These are phyloP conservation scores for Ustilago shanxiensis DNA, from an alignment of 1,284 basidiomycete species.

Conservation along the genomic window DNA sequence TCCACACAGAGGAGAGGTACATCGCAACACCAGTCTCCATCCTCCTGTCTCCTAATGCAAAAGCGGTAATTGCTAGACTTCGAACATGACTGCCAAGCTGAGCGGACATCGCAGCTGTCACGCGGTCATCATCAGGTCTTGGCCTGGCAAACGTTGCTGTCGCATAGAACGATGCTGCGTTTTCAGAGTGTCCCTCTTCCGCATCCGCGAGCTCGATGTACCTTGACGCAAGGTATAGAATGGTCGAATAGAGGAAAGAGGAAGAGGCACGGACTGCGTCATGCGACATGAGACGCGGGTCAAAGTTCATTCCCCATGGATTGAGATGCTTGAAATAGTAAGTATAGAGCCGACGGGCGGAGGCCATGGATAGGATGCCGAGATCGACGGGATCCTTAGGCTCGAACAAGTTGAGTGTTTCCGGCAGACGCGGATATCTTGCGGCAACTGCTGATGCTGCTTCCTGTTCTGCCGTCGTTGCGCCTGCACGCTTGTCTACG, in stretches of 20 bases:
- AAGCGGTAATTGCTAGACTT: slow-evolving; percentile 38
- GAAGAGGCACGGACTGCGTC: slow-evolving; percentile 45
- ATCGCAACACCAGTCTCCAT: slow-evolving; percentile 52
- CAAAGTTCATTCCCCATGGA: slow-evolving; percentile 53
- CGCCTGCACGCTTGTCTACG: slow-evolving; percentile 38
- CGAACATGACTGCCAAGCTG: slow-evolving; percentile 43
- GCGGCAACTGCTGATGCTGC: slow-evolving; percentile 33
- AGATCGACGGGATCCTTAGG: slow-evolving; percentile 42
- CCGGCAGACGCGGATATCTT: slow-evolving; percentile 39
- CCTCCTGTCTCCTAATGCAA: slow-evolving; percentile 39
- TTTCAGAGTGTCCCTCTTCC: slow-evolving; percentile 9
- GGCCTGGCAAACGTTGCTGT: slow-evolving; percentile 13
- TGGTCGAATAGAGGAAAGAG: slow-evolving; percentile 46
- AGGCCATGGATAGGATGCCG: slow-evolving; percentile 41
- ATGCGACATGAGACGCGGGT: slow-evolving; percentile 41
- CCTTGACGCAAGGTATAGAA: slow-evolving; percentile 44
- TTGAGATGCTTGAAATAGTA: slow-evolving; percentile 51
- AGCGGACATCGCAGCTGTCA: slow-evolving; percentile 31
- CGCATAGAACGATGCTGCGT: slow-evolving; percentile 11
- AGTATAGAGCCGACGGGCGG: slow-evolving; percentile 35
- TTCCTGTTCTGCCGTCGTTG: slow-evolving; percentile 24
- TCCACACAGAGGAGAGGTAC: slow-evolving; percentile 53
- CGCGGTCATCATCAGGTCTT: slow-evolving; percentile 25
- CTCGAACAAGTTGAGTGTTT: slow-evolving; percentile 36
- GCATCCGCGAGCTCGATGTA: slow-evolving; percentile 46